A percentile compares a stretch with the other conserved stretches of the same genome.
Conservation (phyloP, 805 yeast species). For the Wickerhamomyces mucosus region DNA sequence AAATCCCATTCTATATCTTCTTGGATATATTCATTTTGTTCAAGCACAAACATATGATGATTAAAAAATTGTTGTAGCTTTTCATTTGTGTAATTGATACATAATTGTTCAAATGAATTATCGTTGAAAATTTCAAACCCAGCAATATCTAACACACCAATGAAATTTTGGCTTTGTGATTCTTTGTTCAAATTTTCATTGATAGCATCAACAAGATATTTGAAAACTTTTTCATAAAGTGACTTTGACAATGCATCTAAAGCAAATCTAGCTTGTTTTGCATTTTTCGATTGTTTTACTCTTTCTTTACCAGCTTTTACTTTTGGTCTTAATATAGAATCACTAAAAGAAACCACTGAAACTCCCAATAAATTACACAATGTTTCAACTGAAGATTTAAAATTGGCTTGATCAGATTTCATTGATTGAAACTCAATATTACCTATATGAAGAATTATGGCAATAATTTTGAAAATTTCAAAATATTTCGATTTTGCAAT, state of each 20-base stretch:
- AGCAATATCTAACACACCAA: constrained; percentile 95
- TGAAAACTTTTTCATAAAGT: constrained; percentile 77
- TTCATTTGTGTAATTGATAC: constrained; percentile 96
- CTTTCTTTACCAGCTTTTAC: constrained; percentile 88
- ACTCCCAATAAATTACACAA: constrained; percentile 63
- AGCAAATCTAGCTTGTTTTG: constrained; percentile 70
- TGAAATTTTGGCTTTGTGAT: constrained; percentile 42
- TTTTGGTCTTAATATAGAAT: constrained; percentile 62
- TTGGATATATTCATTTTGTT: constrained; percentile 87
- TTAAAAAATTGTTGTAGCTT: constrained; percentile 96
- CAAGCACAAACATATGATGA: constrained; percentile 94
- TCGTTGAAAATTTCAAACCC: constrained; percentile 94
- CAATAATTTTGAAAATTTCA: constrained; percentile 55
- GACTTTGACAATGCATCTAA: constrained; percentile 85
- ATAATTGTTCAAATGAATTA: constrained; percentile 93
- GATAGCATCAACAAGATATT: constrained; percentile 63
- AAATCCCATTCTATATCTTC: constrained; percentile 96
- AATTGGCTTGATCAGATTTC: constrained; percentile 69
- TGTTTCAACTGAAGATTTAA: constrained; percentile 38
- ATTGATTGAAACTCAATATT: constrained; percentile 64
- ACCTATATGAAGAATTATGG: constrained; percentile 78
- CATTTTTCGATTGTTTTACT: constrained; percentile 70
- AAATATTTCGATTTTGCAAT: constrained; percentile 45
- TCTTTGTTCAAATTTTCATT: constrained; percentile 54
- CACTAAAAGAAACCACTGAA: constrained; percentile 38